Evolutionary conservation across 345 rosid species (phyloP).

Genomic region (Eucalyptus globulus): DNA sequence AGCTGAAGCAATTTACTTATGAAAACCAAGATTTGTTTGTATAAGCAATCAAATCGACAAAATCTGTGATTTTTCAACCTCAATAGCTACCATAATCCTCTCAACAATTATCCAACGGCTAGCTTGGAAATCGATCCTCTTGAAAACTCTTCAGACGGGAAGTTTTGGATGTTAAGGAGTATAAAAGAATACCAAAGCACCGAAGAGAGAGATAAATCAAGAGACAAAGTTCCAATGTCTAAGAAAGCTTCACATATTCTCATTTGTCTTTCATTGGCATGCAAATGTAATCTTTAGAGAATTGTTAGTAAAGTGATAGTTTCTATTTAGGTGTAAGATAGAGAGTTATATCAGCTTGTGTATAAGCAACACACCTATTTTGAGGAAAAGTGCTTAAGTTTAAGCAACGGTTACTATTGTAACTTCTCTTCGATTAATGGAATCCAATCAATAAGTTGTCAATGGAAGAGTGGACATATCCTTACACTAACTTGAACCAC

Average conservation of each 20-base stretch:
- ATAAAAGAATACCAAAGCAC: not conserved
- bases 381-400: no score
- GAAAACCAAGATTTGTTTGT: not conserved
- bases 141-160: not conserved
- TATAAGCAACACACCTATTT: no score
- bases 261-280: not conserved
- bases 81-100: not conserved
- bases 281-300: not conserved
- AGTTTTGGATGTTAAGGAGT: not conserved
- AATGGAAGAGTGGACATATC: no score
- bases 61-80: not conserved
- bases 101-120: not conserved
- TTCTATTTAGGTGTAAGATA: not conserved
- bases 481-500: no score
- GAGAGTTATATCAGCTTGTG: no score
- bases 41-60: not conserved
- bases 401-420: no score
- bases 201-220: not conserved
- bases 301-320: not conserved
- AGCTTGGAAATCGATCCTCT: not conserved
- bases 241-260: not conserved
- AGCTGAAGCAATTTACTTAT: not conserved
- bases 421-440: no score
- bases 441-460: accelerated
- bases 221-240: not conserved